A percentile compares a stretch with the other conserved stretches of the same genome.
phyloP scores from a whole-genome alignment of 1,139 yeast genomes.

The Nakaseomyces nivariensis region DNA sequence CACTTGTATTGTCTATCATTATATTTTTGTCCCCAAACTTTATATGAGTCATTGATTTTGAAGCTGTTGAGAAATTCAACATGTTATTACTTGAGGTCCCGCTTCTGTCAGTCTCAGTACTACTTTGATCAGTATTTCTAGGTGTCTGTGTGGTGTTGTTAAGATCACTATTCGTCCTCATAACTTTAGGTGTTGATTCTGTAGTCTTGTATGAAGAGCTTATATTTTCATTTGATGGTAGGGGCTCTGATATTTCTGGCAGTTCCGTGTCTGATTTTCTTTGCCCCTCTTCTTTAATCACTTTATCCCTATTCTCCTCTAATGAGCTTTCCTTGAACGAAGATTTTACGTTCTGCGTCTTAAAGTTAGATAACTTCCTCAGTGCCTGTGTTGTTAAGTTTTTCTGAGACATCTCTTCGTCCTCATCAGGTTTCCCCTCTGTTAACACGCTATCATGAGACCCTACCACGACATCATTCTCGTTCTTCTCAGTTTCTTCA shows the following conservation, averaged over 20 bases:
- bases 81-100: slow-evolving; percentile 1
- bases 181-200: background rate
- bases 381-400: slow-evolving; percentile 34
- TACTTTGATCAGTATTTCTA: slow-evolving; percentile 3
- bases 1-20: background rate
- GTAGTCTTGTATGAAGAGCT: background rate
- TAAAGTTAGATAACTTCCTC: slow-evolving; percentile 28
- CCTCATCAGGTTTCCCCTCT: slow-evolving; percentile 4
- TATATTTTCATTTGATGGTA: background rate
- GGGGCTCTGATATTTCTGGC: background rate
- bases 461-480: background rate
- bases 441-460: background rate
- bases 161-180: background rate
- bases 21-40: slow-evolving; percentile 16
- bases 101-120: slow-evolving; percentile 4
- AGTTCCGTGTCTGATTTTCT: background rate
- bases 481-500: background rate
- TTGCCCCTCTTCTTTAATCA: background rate
- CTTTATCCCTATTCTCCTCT: background rate
- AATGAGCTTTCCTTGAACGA: slow-evolving; percentile 4
- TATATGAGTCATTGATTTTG: slow-evolving; percentile 13
- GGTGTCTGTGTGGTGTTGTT: background rate
- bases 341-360: slow-evolving; percentile 9
- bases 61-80: slow-evolving; percentile 1
- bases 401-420: slow-evolving; percentile 24